These are phyloP conservation scores for Raphidocelis subcapitata DNA, from an alignment of 139 green algal species.

Conservation along the genomic window DNA sequence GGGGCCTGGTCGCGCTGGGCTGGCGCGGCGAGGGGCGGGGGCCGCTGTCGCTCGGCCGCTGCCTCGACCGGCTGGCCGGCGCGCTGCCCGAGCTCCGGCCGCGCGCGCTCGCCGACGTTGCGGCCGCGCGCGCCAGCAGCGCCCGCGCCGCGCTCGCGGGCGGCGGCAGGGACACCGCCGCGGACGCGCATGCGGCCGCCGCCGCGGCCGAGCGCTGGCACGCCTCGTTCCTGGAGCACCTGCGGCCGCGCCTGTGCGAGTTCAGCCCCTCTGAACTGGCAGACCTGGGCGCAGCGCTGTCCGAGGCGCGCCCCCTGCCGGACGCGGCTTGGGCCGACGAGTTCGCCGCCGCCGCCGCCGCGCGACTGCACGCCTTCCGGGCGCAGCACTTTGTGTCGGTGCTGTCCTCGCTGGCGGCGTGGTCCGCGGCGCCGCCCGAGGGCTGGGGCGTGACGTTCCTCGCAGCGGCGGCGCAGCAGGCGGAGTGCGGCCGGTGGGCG, in stretches of 20 bases:
- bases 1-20: conserved; percentile 26
- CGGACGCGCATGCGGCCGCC: not conserved
- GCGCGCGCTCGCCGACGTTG: not conserved
- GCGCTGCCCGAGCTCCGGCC: not conserved
- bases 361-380: conserved; percentile 16
- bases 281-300: conserved; percentile 19
- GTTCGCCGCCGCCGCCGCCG: conserved; percentile 10
- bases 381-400: conserved; percentile 9
- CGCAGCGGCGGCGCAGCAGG: conserved; percentile 1
- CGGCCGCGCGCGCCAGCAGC: not conserved
- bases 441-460: conserved; percentile 24
- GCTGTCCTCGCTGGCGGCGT: conserved; percentile 6
- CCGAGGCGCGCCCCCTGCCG: conserved; percentile 8
- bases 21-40: not conserved
- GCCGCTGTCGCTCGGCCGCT: not conserved
- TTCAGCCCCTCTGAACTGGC: conserved; percentile 15
- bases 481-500: not conserved
- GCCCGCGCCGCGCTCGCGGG: not conserved
- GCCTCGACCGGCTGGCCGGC: not conserved
- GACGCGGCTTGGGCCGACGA: conserved; percentile 8
- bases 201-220: conserved; percentile 11
- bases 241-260: conserved; percentile 2
- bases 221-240: not conserved
- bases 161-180: conserved; percentile 1
- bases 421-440: not conserved